Conservation (phyloP, 208 protist species). For the Acanthamoeba royreba region DNA sequence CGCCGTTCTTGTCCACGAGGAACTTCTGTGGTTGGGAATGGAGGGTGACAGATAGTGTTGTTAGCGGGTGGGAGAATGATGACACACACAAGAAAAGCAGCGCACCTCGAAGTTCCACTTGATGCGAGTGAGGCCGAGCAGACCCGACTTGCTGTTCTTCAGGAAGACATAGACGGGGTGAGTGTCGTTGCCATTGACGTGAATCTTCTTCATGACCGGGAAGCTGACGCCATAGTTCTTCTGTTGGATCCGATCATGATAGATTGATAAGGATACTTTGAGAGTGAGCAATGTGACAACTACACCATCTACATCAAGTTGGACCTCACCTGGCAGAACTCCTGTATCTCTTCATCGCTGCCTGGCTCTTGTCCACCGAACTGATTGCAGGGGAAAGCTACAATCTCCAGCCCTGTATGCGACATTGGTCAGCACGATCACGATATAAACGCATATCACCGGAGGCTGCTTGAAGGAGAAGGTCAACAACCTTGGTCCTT, state of each 20-base stretch:
- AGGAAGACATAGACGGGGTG: slow-evolving; percentile 40
- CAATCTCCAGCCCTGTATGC: background rate
- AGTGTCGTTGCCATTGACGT: slow-evolving; percentile 42
- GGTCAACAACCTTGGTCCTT: background rate
- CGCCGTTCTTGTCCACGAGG: slow-evolving; percentile 9
- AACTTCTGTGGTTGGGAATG: background rate
- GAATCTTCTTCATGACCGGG: slow-evolving; percentile 37
- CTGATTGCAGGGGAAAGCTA: slow-evolving; percentile 22
- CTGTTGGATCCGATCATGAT: background rate
- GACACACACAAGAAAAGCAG: background rate
- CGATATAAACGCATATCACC: background rate
- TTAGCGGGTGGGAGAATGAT: background rate
- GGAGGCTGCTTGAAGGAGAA: background rate
- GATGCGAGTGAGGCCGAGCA: slow-evolving; percentile 24
- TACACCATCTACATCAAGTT: no score
- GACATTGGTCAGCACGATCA: background rate
- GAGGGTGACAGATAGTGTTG: no score
- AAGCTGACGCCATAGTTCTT: slow-evolving; percentile 41
- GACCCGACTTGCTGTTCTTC: background rate
- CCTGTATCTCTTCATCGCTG: slow-evolving; percentile 28
- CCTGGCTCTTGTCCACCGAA: slow-evolving; percentile 49
- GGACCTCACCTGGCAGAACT: slow-evolving; percentile 39
- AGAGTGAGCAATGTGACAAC: no score
- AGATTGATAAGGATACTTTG: no score
- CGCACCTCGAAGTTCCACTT: slow-evolving; percentile 59